Base-by-base conservation (phyloP, 2,329 filamentous ascomycete species). In the Aspergillus novoparasiticus region DNA sequence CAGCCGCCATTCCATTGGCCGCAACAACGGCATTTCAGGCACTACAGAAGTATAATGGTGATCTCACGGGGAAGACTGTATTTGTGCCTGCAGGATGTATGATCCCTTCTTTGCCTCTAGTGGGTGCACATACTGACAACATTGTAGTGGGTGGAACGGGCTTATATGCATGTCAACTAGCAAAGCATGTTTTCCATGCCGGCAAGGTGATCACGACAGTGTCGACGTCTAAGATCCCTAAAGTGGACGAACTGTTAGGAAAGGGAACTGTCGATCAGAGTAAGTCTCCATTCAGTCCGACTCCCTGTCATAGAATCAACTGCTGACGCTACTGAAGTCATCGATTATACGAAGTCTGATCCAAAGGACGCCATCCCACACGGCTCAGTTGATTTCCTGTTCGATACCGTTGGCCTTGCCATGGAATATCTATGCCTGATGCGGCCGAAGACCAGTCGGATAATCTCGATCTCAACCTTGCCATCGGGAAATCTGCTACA, bases 11-110 rank as follows among this genome's bases (percentile, higher is more conserved):
- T 23, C 80, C 78, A 3, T 73, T 78, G 12, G 71, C 76, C 4
- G 74, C 75, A 1, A 68, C 81, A n/a, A 84, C 82, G 2, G 79
- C 82, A 0, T 72, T 80, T 26, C 83, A 86, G 68, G 69, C 73
- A 28, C 74, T 85, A 46, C 74, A 73, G 41, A 75, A 72, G 2
- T 83, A 78, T 0, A 64, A 83, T 36, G 80, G 80, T n/a, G 79
- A 77, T 21, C 78, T 87, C 0, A 72, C 79, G 23, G 84, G 83
- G 10, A 84, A 83, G 73, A 85, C 83, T 1, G 83, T 84, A 1
- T 84, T 84, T 62, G 76, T 87, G 8, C 79, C 83, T 0, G 85
- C 76, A 2, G 85, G 80, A 0, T 76, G 72, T 75, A 69, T 58
- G 71, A 36, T 16, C 30, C n/a, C n/a, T 43, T 21, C 23, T 19